These are phyloP conservation scores for Coleophoma cylindrospora DNA, from an alignment of 2,329 filamentous ascomycete genomes.

Conservation along the genomic window DNA sequence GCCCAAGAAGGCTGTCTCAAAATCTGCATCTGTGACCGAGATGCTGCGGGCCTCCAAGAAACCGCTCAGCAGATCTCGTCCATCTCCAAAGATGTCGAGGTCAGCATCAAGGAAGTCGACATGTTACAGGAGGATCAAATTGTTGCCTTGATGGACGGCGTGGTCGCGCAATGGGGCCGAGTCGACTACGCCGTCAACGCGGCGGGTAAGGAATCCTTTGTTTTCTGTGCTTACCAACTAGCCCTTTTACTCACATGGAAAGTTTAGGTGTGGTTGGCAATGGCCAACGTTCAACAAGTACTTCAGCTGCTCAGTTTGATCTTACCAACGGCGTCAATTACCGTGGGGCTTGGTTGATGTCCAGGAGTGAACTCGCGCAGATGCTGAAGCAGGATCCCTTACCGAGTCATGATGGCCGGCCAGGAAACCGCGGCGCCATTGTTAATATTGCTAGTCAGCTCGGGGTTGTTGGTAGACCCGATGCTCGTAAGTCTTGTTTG, in stretches of 20 bases:
- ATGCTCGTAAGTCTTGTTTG: conserved; percentile 29
- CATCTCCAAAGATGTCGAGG: conserved; percentile 10
- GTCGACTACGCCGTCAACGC: conserved; percentile 43
- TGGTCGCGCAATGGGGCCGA: conserved; percentile 30
- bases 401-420: conserved; percentile 37
- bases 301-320: conserved; percentile 34
- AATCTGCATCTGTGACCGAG: conserved; percentile 35
- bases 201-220: conserved; percentile 25
- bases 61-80: conserved; percentile 22
- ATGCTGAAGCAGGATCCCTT: conserved; percentile 39
- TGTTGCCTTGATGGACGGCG: conserved; percentile 25
- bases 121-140: conserved; percentile 30
- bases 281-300: conserved; percentile 19
- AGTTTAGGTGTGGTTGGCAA: conserved; percentile 16
- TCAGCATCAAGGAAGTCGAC: conserved; percentile 28
- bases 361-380: conserved; percentile 33
- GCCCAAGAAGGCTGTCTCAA: conserved; percentile 36
- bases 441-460: conserved; percentile 41
- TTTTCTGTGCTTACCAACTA: background rate
- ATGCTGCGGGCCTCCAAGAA: conserved; percentile 29
- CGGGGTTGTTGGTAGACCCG: conserved; percentile 34
- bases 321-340: conserved; percentile 36
- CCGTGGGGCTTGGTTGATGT: conserved; percentile 39
- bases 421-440: conserved; percentile 33
- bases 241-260: background rate